Conservation (phyloP, 164 flowering plant species). For the Vitis labrusca region DNA sequence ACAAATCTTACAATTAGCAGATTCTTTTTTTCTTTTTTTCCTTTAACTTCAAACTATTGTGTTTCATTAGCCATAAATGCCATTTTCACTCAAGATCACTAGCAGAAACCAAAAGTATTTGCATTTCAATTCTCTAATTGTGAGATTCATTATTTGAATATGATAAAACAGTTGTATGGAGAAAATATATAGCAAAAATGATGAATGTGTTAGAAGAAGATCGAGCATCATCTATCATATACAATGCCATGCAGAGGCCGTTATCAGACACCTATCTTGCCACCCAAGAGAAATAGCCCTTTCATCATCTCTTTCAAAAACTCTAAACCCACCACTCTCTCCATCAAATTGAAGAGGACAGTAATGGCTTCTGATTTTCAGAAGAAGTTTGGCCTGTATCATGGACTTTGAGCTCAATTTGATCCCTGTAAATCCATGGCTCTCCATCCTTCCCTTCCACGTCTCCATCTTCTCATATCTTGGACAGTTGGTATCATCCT, state of each 20-base stretch:
- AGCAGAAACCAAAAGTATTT: no score
- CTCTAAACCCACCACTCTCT: conserved; percentile 51
- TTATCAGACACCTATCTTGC: conserved; percentile 65
- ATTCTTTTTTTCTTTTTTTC: no score
- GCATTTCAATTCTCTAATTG: no score
- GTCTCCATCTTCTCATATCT: conserved; percentile 51
- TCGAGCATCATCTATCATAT: conserved; percentile 7
- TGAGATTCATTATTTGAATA: no score
- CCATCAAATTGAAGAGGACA: conserved; percentile 36
- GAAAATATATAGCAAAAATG: not conserved
- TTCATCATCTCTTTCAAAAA: conserved; percentile 64
- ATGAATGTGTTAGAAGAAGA: conserved; percentile 14
- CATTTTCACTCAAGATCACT: no score
- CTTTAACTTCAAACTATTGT: no score
- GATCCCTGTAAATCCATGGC: conserved; percentile 48
- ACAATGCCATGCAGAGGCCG: conserved; percentile 70
- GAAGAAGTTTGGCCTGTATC: conserved; percentile 69
- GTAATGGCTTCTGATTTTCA: conserved; percentile 60
- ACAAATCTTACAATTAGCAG: no score
- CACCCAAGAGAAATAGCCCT: conserved; percentile 64
- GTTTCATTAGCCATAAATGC: no score
- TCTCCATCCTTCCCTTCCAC: conserved; percentile 68
- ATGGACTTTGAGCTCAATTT: conserved; percentile 52
- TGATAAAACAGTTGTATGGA: no score
- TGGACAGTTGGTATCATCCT: conserved; percentile 19